These are phyloP conservation scores for Pluteus cervinus DNA, from an alignment of 768 basidiomycete genomes.

Conservation along the genomic window DNA sequence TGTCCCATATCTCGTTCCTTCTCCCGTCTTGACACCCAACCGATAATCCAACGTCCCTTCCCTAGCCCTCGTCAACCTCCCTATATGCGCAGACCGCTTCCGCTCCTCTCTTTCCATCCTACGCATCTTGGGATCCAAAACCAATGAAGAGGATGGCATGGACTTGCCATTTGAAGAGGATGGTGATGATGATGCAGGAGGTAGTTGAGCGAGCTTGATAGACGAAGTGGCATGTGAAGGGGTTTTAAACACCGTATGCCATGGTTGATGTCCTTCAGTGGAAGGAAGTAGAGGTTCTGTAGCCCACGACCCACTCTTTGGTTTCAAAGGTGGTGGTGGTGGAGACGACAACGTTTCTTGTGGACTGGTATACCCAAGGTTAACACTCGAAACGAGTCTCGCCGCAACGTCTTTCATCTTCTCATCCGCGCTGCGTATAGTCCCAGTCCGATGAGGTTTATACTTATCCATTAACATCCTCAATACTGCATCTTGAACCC, in stretches of 20 bases:
- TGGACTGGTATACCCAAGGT: constrained; percentile 12
- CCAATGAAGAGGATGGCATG: constrained; percentile 2
- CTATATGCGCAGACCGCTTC: constrained; percentile 47
- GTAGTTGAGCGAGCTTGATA: constrained; percentile 46
- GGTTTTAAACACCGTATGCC: constrained; percentile 61
- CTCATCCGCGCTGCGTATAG: constrained; percentile 56
- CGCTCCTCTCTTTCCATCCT: constrained; percentile 42
- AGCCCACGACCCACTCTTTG: constrained; percentile 36
- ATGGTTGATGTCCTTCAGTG: constrained; percentile 54
- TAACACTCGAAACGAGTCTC: constrained; percentile 19
- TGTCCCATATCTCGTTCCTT: constrained; percentile 15
- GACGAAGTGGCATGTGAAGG: constrained; percentile 50
- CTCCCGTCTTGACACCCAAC: constrained; percentile 42
- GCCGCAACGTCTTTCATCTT: constrained; percentile 51
- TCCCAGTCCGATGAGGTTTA: constrained; percentile 67
- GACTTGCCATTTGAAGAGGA: not conserved
- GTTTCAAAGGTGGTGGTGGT: constrained; percentile 8
- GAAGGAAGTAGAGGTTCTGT: constrained; percentile 50
- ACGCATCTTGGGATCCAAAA: constrained; percentile 28
- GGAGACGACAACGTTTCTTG: constrained; percentile 13
- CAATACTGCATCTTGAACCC: constrained; percentile 60
- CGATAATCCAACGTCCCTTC: constrained; percentile 77
- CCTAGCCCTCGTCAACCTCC: constrained; percentile 52
- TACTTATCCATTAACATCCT: constrained; percentile 87
- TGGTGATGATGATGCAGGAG: constrained; percentile 19